Conservation (phyloP, 495 filamentous ascomycete genomes). For the Lasiosphaeria miniovina region DNA sequence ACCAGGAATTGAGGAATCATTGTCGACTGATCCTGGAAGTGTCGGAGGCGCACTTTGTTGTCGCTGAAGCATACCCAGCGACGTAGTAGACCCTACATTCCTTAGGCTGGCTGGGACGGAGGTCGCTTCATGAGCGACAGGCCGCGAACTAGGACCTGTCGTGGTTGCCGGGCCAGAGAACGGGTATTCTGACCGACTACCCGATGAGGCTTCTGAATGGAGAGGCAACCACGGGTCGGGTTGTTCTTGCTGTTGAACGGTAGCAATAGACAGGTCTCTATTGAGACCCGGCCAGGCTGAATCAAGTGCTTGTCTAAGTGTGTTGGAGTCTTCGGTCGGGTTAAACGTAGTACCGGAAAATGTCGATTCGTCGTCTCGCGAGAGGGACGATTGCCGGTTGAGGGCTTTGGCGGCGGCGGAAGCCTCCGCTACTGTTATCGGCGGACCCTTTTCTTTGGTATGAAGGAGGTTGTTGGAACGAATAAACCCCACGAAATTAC, state of each 20-base stretch:
- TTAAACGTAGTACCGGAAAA: constrained; percentile 28
- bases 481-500: constrained; percentile 52
- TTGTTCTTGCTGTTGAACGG: not conserved
- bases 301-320: not conserved
- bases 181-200: not conserved
- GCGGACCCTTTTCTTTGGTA: not conserved
- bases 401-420: constrained; percentile 1
- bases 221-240: constrained; percentile 8
- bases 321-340: constrained; percentile 15
- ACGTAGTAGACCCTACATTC: constrained; percentile 16
- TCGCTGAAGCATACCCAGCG: constrained; percentile 14
- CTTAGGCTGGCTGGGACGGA: constrained; percentile 9
- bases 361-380: constrained; percentile 27
- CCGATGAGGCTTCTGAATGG: not conserved
- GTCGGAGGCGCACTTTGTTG: constrained; percentile 13
- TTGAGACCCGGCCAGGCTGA: not conserved
- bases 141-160: not conserved
- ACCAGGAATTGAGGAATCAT: constrained; percentile 1
- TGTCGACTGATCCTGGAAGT: constrained; percentile 1
- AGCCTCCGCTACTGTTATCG: constrained; percentile 1
- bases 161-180: not conserved
- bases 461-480: constrained; percentile 44
- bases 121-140: constrained; percentile 6
- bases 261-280: constrained; percentile 1
- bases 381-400: constrained; percentile 5